Base-by-base conservation (phyloP, 164 flowering plant genomes). In the Vitis rupestris region DNA sequence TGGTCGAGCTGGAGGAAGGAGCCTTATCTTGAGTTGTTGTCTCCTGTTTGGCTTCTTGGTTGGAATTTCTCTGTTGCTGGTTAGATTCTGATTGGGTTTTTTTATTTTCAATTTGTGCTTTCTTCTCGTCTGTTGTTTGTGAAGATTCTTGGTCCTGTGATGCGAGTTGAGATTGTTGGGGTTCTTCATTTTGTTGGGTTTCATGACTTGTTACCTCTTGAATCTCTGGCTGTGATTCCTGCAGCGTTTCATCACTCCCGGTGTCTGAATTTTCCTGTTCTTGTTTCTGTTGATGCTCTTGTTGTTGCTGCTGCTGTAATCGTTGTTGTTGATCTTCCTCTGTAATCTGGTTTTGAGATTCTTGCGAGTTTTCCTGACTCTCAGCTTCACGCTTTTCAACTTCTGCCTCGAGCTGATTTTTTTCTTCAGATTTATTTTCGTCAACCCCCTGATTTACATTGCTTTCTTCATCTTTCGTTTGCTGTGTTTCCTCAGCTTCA, bases 291-390 rank as follows among this genome's bases (percentile, higher is more conserved):
- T 59, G 63, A 27, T 64, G 55, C 16, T 37, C 44, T 10, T 64
- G 10, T 15, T 70, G 67, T 9, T 74, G 61, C 19, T 70, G 75
- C 13, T 73, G 63, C 66, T 76, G 51, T 13, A 48, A 10, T 3
- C 65, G n/a, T 29, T 69, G 58, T 27, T 52, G 52, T 50, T 67
- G 74, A 65, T 75, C 75, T 10, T 67, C 78, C 8, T 66, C 79
- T 6, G 72, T 56, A 44, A 58, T 19, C n/a, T 60, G 54, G 10
- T 66, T 44, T 29, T 67, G 59, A 44, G 66, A 1, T 12, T 62
- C 37, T 29, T 70, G 62, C 13, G 67, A 51, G 16, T 65, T 59
- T 55, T 71, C 60, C 2, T 13, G 54, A 12, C 50, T 55, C 15
- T 66, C 44, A 37, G 10, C 17, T 66, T 14, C 60, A 44, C 9